phyloP scores from a whole-genome alignment of 1,284 basidiomycete genomes.

The Tilletia setariae region DNA sequence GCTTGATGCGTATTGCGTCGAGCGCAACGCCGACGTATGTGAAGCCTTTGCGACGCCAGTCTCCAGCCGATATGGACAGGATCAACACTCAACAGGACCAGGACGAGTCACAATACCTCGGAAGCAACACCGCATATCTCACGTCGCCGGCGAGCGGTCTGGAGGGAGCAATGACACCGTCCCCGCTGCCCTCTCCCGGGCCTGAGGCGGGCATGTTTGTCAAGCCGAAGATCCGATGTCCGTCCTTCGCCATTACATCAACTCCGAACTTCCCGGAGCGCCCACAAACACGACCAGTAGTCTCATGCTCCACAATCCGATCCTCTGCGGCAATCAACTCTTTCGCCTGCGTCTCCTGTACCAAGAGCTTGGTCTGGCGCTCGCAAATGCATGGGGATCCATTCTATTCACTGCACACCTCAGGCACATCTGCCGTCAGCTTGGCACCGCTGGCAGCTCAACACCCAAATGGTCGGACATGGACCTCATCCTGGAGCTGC shows the following conservation, averaged over 20 bases:
- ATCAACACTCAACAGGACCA: no score
- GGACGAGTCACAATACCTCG: no score
- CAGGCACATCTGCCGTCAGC: not conserved
- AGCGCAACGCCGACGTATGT: no score
- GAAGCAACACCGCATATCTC: no score
- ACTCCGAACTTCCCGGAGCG: no score
- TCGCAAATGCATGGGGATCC: not conserved
- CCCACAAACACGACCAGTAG: not conserved
- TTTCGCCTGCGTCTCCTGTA: not conserved
- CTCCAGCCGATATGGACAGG: not conserved
- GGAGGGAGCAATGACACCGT: not conserved
- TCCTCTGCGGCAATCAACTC: not conserved
- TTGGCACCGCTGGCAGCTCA: not conserved
- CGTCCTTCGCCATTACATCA: no score
- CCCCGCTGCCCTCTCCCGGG: constrained; percentile 7
- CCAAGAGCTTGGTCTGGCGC: not conserved
- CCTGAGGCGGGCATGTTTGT: constrained; percentile 15
- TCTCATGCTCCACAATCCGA: not conserved
- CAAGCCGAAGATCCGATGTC: no score
- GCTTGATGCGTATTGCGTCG: no score
- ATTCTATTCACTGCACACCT: not conserved
- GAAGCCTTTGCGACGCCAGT: not conserved
- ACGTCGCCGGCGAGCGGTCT: no score
- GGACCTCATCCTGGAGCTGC: not conserved
- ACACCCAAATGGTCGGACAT: not conserved